Evolutionary conservation across 2,329 filamentous ascomycete genomes (phyloP).

Genomic region (Tolypocladium cylindrosporum): DNA sequence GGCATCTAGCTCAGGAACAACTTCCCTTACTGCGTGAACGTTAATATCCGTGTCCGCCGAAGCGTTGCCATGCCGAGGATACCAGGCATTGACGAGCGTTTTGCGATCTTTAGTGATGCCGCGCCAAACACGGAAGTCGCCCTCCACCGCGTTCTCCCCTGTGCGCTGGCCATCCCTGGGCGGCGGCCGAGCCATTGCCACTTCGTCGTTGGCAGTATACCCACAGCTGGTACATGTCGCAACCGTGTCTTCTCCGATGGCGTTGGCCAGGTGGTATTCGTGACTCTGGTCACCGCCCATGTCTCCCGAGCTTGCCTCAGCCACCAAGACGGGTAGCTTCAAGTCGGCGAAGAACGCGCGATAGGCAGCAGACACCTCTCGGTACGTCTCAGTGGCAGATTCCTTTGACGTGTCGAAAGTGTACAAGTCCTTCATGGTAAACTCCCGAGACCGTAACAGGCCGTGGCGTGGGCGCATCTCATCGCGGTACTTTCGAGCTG

Average conservation of each 20-base stretch:
- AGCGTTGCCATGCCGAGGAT: conserved; percentile 28
- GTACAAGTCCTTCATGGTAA: conserved; percentile 97
- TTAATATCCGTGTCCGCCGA: conserved; percentile 29
- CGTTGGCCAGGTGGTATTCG: conserved; percentile 79
- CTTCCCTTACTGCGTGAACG: conserved; percentile 51
- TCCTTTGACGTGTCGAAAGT: conserved; percentile 69
- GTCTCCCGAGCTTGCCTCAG: conserved; percentile 86
- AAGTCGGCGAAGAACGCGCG: conserved; percentile 69
- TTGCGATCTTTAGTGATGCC: conserved; percentile 58
- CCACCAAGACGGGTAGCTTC: conserved; percentile 73
- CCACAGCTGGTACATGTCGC: conserved; percentile 65
- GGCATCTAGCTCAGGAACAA: conserved; percentile 59
- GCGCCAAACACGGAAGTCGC: conserved; percentile 38
- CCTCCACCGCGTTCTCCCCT: neutral
- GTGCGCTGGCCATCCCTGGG: neutral
- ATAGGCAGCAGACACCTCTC: conserved; percentile 65
- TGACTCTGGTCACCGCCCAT: conserved; percentile 93
- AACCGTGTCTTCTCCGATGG: conserved; percentile 76
- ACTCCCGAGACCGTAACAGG: conserved; percentile 78
- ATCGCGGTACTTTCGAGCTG: conserved; percentile 87
- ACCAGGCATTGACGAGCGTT: conserved; percentile 62
- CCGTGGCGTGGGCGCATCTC: conserved; percentile 84
- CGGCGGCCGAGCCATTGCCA: conserved; percentile 39
- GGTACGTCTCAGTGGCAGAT: conserved; percentile 72
- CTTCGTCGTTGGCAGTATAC: conserved; percentile 79